Percentiles rank a stretch among this genome's conserved stretches.
Conservation (phyloP, 805 yeast genomes). For the Monosporozyma servazzii region DNA sequence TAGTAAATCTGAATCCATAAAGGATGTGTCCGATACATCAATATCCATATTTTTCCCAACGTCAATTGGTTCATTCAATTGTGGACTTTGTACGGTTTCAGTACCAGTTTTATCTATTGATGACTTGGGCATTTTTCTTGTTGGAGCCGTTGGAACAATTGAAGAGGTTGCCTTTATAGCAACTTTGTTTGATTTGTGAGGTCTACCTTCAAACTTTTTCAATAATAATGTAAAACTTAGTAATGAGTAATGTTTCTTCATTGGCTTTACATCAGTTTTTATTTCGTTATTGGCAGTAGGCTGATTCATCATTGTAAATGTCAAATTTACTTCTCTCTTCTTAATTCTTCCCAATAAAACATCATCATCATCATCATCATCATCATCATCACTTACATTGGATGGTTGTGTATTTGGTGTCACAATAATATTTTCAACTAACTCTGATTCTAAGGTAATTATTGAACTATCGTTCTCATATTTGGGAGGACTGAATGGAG, state of each 20-base stretch:
- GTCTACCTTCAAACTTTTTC: not conserved
- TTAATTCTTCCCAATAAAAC: not conserved
- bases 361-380: not conserved
- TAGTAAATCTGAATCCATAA: conserved; percentile 25
- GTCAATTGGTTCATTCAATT: conserved; percentile 1
- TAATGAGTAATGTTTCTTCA: not conserved
- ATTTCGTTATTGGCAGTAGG: not conserved
- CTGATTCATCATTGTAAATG: not conserved
- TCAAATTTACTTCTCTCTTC: not conserved
- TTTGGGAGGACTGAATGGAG: not conserved
- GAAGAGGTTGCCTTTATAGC: not conserved
- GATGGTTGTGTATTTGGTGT: not conserved
- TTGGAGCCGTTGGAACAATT: not conserved
- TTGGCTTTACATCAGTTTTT: not conserved
- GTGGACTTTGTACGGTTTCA: not conserved
- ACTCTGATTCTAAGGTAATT: not conserved
- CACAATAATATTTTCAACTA: not conserved
- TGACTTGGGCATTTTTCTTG: not conserved
- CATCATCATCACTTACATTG: not conserved
- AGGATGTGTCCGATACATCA: conserved; percentile 6
- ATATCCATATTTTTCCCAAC: conserved; percentile 3
- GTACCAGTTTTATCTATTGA: not conserved
- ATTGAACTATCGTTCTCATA: not conserved
- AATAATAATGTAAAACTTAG: conserved; percentile 1
- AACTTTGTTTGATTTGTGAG: not conserved